phyloP scores from a whole-genome alignment of 2,329 filamentous ascomycete species.

The Leptodontidium sp. region DNA sequence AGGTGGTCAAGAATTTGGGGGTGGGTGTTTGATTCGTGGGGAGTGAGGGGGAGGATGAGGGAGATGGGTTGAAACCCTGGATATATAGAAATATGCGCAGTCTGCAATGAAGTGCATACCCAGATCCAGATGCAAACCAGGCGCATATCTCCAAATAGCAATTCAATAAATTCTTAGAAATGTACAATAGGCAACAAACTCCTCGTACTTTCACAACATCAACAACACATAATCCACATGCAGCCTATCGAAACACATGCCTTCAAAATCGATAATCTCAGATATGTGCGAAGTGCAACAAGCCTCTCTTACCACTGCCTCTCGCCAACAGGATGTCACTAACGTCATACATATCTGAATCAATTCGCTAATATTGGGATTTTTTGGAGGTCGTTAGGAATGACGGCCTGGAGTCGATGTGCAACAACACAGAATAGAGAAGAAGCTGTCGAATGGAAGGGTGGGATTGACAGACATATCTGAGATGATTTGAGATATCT shows the following conservation, averaged over 20 bases:
- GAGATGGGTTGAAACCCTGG: background rate
- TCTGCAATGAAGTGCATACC: background rate
- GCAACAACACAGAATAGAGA: background rate
- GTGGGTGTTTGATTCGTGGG: too few relatives aligned
- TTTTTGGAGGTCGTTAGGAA: background rate
- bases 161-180: background rate
- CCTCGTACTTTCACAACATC: background rate
- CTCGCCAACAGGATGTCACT: background rate
- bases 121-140: background rate
- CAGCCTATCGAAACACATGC: background rate
- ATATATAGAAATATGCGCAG: background rate
- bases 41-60: background rate
- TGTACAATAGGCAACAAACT: background rate
- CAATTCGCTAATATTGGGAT: background rate
- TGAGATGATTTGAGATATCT: background rate
- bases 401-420: background rate
- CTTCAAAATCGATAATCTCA: background rate
- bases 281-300: conserved; percentile 6
- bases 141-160: too few relatives aligned
- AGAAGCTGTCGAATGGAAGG: background rate
- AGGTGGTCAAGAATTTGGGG: conserved; percentile 18
- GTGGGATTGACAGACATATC: background rate
- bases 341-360: background rate
- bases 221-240: background rate
- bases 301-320: background rate